Base-by-base conservation (phyloP, 352 stramenopile species). In the Phytophthora lateralis region DNA sequence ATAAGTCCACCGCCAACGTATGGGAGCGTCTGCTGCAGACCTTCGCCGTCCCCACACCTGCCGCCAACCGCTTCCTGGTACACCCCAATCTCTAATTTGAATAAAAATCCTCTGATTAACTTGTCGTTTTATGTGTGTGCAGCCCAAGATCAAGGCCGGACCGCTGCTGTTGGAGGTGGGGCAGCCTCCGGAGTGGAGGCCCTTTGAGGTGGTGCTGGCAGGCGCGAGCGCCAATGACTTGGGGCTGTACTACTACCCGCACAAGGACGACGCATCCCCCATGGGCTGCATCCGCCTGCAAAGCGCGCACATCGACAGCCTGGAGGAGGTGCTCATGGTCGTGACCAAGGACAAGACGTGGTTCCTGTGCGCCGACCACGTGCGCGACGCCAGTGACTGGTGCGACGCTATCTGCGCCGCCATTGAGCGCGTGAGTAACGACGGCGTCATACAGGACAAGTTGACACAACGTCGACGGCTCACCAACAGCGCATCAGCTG, bases 311-410 rank as follows among this genome's bases (percentile, higher is more conserved):
- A 76, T 91, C 9, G 85, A 93, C 47, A 73, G 85, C 39, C 63
- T 93, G 10, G 84, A 69, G 48, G 84, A 93, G 55, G 80, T 93
- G 14, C 43, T 93, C 53, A 91, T 91, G 77, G 77, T 93, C 35
- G 72, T 90, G 26, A 87, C 82, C 35, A 72, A 76, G 14, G 80
- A 91, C 65, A 84, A 89, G 63, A 91, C 82, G 52, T 93, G 82
- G 85, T 93, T 91, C 52, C 71, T 93, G 17, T 93, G 85, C 30
- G 82, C 82, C 3, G 76, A 87, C 27, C 61, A 81, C 37, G 72
- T 64, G 1, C 75, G 72, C 8, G 82, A 88, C 3, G 82, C 82
- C 7, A 76, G 54, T 29, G 78, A 91, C 32, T 93, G 85, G 84
- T 70, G 73, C 14, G 78, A 89, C 32, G 69, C 68, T 21, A 83